phyloP scores from a whole-genome alignment of 2,329 filamentous ascomycete genomes.

The Lecanosticta acicola region DNA sequence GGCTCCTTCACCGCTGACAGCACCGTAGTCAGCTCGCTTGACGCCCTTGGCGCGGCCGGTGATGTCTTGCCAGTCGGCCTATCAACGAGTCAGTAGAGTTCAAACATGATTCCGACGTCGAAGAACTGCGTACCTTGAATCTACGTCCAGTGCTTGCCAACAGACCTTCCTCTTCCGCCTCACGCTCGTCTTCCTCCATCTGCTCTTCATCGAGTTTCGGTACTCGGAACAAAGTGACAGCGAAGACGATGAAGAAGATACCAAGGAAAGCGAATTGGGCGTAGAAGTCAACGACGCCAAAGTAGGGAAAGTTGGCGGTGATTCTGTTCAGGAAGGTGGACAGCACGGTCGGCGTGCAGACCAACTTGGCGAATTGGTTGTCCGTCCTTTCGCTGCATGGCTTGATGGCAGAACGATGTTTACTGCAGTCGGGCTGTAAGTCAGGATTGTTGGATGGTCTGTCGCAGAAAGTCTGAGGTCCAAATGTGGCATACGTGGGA shows the following conservation, averaged over 20 bases:
- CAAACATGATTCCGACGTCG: not conserved
- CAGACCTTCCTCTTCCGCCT: conserved; percentile 88
- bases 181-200: conserved; percentile 82
- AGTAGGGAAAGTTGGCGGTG: conserved; percentile 90
- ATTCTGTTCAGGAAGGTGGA: conserved; percentile 91
- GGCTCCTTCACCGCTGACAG: conserved; percentile 4
- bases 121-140: conserved; percentile 51
- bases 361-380: conserved; percentile 64
- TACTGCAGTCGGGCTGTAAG: conserved; percentile 67
- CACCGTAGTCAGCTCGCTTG: conserved; percentile 28
- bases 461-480: conserved; percentile 89
- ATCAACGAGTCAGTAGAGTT: not conserved
- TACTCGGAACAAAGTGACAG: conserved; percentile 72
- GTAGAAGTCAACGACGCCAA: conserved; percentile 91
- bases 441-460: conserved; percentile 58
- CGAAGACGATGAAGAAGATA: conserved; percentile 74
- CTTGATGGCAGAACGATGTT: conserved; percentile 65
- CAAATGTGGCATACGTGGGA: conserved; percentile 90
- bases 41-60: conserved; percentile 51
- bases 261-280: conserved; percentile 84
- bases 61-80: conserved; percentile 81
- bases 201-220: conserved; percentile 71
- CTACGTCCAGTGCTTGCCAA: conserved; percentile 75
- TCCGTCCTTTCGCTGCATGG: conserved; percentile 74
- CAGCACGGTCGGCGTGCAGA: conserved; percentile 87